A percentile compares a stretch with the other conserved stretches of the same genome.
Evolutionary conservation across 1,284 basidiomycete genomes (phyloP).

Genomic region (Anthracocystis walkeri): DNA sequence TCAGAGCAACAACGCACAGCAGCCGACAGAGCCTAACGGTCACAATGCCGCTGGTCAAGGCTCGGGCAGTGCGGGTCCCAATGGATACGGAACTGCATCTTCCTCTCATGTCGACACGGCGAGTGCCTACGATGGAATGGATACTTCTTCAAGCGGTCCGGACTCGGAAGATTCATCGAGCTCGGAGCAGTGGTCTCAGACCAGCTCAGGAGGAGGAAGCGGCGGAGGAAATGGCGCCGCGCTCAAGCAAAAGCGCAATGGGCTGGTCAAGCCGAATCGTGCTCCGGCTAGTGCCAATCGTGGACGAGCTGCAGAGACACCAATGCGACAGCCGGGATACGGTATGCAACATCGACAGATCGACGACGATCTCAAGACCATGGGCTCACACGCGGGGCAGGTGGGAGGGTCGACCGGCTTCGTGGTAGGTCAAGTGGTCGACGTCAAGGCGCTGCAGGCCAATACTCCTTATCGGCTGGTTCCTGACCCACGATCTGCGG

Average conservation of each 20-base stretch:
- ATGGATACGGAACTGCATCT: constrained; percentile 10
- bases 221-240: constrained; percentile 18
- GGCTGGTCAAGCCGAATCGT: constrained; percentile 61
- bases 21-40: constrained; percentile 17
- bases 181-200: constrained; percentile 28
- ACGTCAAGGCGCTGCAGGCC: constrained; percentile 52
- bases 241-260: constrained; percentile 37
- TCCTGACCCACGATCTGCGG: constrained; percentile 21
- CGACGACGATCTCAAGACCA: constrained; percentile 77
- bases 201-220: constrained; percentile 3
- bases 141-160: constrained; percentile 22
- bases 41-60: not conserved
- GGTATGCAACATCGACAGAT: constrained; percentile 91
- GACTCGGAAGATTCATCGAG: constrained; percentile 27
- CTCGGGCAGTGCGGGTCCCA: constrained; percentile 1
- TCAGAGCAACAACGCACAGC: not conserved
- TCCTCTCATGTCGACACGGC: constrained; percentile 27
- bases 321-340: constrained; percentile 87
- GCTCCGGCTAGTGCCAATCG: constrained; percentile 48
- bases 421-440: constrained; percentile 60
- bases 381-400: constrained; percentile 27
- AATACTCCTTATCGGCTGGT: constrained; percentile 41
- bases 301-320: constrained; percentile 81
- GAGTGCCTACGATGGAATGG: constrained; percentile 43
- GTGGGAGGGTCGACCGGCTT: constrained; percentile 32